These are phyloP conservation scores for Penicillium glabrum DNA, from an alignment of 2,329 filamentous ascomycete genomes.

Conservation along the genomic window DNA sequence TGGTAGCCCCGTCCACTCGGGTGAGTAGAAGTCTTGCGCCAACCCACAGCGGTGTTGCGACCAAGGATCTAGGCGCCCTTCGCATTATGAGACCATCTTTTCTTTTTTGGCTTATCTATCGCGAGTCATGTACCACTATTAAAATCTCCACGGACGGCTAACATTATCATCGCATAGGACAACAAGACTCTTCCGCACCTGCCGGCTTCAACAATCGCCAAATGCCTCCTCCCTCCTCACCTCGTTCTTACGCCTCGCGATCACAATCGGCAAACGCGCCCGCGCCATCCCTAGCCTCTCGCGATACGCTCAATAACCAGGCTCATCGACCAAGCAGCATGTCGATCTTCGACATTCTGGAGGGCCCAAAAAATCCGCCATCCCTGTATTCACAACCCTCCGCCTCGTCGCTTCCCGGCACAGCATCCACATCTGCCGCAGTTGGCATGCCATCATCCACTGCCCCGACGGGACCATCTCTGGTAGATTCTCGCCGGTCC, in stretches of 20 bases:
- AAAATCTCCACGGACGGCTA: background rate
- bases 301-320: constrained; percentile 56
- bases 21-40: constrained; percentile 29
- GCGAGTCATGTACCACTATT: background rate
- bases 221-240: constrained; percentile 54
- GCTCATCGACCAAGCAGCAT: constrained; percentile 63
- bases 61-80: constrained; percentile 2
- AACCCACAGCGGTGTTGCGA: background rate
- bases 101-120: background rate
- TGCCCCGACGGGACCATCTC: constrained; percentile 43
- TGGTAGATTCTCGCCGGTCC: constrained; percentile 65
- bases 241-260: constrained; percentile 47
- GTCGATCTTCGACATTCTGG: constrained; percentile 65
- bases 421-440: constrained; percentile 33
- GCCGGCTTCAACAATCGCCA: constrained; percentile 40
- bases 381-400: constrained; percentile 47
- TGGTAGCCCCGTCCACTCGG: constrained; percentile 37
- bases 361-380: no score
- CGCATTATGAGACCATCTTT: background rate
- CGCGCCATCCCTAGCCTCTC: constrained; percentile 43
- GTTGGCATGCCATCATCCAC: constrained; percentile 46
- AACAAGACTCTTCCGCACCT: constrained; percentile 34
- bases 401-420: constrained; percentile 32
- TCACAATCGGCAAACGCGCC: constrained; percentile 40
- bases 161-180: constrained; percentile 19